Evolutionary conservation across 2,329 filamentous ascomycete species (phyloP).

Genomic region (Didymella arachidicola): DNA sequence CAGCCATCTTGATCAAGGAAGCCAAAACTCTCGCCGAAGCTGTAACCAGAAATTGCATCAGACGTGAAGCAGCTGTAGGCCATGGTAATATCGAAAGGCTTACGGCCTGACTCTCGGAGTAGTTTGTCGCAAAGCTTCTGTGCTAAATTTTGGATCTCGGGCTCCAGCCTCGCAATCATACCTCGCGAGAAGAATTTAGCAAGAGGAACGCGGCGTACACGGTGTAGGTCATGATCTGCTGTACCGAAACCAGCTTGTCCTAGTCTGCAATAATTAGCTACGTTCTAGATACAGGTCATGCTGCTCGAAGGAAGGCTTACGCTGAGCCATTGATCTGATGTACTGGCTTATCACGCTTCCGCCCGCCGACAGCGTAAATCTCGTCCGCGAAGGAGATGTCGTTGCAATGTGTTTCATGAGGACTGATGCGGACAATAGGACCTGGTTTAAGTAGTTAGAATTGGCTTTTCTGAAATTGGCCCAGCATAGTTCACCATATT

Average conservation of each 20-base stretch:
- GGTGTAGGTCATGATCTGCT: conserved; percentile 44
- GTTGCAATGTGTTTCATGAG: conserved; percentile 43
- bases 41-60: conserved; percentile 36
- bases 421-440: conserved; percentile 46
- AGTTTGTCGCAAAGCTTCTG: conserved; percentile 39
- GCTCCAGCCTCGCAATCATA: conserved; percentile 37
- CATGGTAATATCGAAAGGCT: conserved; percentile 36
- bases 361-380: conserved; percentile 39
- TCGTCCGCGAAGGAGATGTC: conserved; percentile 43
- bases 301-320: conserved; percentile 17
- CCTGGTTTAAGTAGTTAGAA: conserved; percentile 23
- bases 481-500: conserved; percentile 39
- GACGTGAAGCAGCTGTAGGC: conserved; percentile 40
- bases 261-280: conserved; percentile 19
- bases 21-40: conserved; percentile 35
- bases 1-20: conserved; percentile 36
- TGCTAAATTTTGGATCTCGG: conserved; percentile 29
- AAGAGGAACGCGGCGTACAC: conserved; percentile 40
- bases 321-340: conserved; percentile 39
- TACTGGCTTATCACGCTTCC: conserved; percentile 36
- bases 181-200: conserved; percentile 49
- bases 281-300: neutral
- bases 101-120: conserved; percentile 29
- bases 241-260: conserved; percentile 35
- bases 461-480: too few relatives aligned